These are phyloP conservation scores for Plantago rigida DNA, from an alignment of 305 asterid species.

Conservation along the genomic window DNA sequence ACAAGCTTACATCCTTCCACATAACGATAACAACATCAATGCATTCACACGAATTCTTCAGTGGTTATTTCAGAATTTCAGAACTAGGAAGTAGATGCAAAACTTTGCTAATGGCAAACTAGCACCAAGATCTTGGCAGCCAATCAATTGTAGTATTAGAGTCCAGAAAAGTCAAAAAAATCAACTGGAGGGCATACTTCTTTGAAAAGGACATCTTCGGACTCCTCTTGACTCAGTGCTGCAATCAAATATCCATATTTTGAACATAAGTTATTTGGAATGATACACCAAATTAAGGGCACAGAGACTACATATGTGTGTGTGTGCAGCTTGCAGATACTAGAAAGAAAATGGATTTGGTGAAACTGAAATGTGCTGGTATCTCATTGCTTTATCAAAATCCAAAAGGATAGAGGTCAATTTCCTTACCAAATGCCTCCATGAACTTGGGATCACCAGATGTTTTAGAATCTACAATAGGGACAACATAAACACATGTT, in stretches of 20 bases:
- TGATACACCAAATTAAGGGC: constrained; percentile 6
- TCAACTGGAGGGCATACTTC: constrained; percentile 44
- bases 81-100: neutral
- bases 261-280: constrained; percentile 17
- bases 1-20: too few species aligned
- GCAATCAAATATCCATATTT: constrained; percentile 37
- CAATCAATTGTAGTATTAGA: neutral
- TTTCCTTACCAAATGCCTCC: constrained; percentile 70
- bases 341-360: neutral
- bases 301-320: too few species aligned
- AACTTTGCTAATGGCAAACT: neutral
- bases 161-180: constrained; percentile 12
- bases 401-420: constrained; percentile 25
- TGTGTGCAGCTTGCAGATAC: too few species aligned
- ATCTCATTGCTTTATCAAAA: neutral
- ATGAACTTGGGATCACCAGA: constrained; percentile 66
- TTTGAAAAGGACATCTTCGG: constrained; percentile 86
- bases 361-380: neutral
- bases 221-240: constrained; percentile 85
- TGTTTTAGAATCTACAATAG: constrained; percentile 67
- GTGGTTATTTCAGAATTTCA: too few species aligned
- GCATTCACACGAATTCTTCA: too few species aligned
- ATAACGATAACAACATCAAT: too few species aligned
- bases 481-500: constrained; percentile 23
- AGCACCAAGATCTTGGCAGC: neutral